Evolutionary conservation across 2,329 filamentous ascomycete species (phyloP).

Genomic region (Trichophyton simii): DNA sequence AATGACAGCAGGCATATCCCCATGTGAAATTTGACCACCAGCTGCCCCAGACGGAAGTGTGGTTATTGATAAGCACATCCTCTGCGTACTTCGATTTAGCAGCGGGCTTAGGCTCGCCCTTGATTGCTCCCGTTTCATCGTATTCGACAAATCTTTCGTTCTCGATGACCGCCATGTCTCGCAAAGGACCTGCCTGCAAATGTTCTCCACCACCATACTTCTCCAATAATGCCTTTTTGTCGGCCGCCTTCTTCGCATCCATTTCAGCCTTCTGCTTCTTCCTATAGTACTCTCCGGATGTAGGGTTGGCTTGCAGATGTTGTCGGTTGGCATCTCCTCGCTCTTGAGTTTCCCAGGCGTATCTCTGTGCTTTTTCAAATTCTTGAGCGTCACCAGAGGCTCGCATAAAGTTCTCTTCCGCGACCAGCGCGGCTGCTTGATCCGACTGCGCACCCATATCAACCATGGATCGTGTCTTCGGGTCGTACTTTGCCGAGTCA

Average conservation of each 20-base stretch:
- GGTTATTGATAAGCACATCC: slow-evolving; percentile 79
- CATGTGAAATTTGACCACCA: slow-evolving; percentile 96
- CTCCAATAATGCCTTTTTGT: slow-evolving; percentile 58
- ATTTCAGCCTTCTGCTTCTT: slow-evolving; percentile 68
- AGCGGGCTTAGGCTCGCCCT: slow-evolving; percentile 64
- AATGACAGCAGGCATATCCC: slow-evolving; percentile 94
- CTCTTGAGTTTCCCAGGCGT: slow-evolving; percentile 94
- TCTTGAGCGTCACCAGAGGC: slow-evolving; percentile 83
- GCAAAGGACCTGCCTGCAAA: slow-evolving; percentile 49
- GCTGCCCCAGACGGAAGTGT: slow-evolving; percentile 85
- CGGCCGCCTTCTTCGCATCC: slow-evolving; percentile 54
- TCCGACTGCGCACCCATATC: slow-evolving; percentile 70
- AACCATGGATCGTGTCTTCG: slow-evolving; percentile 85
- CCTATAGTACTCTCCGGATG: slow-evolving; percentile 71
- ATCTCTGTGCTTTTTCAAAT: slow-evolving; percentile 77
- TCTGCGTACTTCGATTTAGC: slow-evolving; percentile 87
- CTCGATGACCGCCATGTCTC: slow-evolving; percentile 58
- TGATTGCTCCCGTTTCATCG: slow-evolving; percentile 77
- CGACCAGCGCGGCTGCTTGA: slow-evolving; percentile 67
- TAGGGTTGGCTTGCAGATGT: slow-evolving; percentile 93
- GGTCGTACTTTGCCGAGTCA: slow-evolving; percentile 94
- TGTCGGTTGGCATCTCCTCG: slow-evolving; percentile 62
- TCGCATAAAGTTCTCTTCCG: slow-evolving; percentile 84
- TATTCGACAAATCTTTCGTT: slow-evolving; percentile 88
- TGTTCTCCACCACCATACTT: slow-evolving; percentile 67